Conservation (phyloP, 441 rosid genomes). For the Corymbia citriodora region DNA sequence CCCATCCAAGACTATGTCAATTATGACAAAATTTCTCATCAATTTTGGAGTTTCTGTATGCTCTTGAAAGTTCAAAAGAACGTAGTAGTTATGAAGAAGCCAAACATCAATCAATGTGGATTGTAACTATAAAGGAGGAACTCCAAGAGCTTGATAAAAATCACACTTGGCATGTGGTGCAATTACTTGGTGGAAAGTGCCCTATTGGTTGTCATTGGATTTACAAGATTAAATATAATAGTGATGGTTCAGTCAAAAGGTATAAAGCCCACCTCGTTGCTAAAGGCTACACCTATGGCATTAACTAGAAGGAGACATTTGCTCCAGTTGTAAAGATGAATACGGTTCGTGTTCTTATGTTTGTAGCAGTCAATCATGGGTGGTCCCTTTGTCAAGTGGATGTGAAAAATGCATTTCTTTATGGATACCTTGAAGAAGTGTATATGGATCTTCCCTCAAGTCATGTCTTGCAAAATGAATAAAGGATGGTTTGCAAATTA, state of each 20-base stretch:
- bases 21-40: not conserved
- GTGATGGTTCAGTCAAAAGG: not conserved
- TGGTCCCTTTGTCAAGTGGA: not conserved
- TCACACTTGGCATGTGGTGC: not conserved
- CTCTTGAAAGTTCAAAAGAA: not conserved
- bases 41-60: not conserved
- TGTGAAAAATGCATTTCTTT: not conserved
- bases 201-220: not conserved
- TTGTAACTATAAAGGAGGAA: not conserved
- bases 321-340: not conserved
- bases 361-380: not conserved
- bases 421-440: too few species aligned
- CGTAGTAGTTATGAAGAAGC: not conserved
- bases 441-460: too few species aligned
- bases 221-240: not conserved
- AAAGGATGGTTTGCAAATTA: not conserved
- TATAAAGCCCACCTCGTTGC: not conserved
- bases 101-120: not conserved
- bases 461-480: not conserved
- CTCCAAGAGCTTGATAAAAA: accelerated
- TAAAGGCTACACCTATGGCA: too few species aligned
- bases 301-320: not conserved
- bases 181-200: not conserved
- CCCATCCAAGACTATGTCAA: not conserved
- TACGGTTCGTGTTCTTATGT: not conserved